Conservation (phyloP, 805 yeast species). For the Vanderwaltozyma tropicalis region DNA sequence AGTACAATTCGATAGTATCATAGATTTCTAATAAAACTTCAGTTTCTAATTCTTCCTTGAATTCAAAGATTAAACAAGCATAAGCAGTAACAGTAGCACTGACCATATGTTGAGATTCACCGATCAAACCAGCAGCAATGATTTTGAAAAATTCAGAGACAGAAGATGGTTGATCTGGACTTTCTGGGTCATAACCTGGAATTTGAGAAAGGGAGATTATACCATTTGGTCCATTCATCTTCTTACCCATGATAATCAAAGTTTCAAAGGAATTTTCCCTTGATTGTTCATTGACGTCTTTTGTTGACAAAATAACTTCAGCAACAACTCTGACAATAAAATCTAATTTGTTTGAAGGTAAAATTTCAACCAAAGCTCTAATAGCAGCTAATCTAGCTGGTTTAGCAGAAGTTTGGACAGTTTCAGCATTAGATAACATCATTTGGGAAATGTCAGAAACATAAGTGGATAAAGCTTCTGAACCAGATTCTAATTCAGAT, state of each 20-base stretch:
- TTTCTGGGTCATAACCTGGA: constrained; percentile 52
- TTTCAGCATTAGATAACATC: constrained; percentile 45
- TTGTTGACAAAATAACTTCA: constrained; percentile 82
- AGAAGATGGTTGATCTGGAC: constrained; percentile 55
- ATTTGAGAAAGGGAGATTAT: constrained; percentile 51
- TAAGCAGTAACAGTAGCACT: constrained; percentile 92
- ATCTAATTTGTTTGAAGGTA: constrained; percentile 56
- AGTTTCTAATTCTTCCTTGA: constrained; percentile 50
- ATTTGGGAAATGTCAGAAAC: constrained; percentile 50
- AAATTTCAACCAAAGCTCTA: constrained; percentile 42
- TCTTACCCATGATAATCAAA: constrained; percentile 69
- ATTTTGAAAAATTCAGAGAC: constrained; percentile 81
- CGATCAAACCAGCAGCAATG: constrained; percentile 93
- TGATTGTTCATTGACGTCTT: constrained; percentile 86
- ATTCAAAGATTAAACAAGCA: constrained; percentile 80
- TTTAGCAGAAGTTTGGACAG: constrained; percentile 64
- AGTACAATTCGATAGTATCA: constrained; percentile 78
- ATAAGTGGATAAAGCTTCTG: constrained; percentile 40
- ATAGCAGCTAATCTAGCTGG: constrained; percentile 70
- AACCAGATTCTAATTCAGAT: constrained; percentile 59
- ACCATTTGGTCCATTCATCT: constrained; percentile 62
- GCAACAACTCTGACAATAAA: constrained; percentile 77
- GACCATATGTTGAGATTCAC: constrained; percentile 89
- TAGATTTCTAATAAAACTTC: constrained; percentile 63
- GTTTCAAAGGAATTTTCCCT: constrained; percentile 70